Percentiles rank a stretch among this genome's conserved stretches.
Conservation (phyloP, 1,284 basidiomycete genomes). For the Boletellus deceptivus region DNA sequence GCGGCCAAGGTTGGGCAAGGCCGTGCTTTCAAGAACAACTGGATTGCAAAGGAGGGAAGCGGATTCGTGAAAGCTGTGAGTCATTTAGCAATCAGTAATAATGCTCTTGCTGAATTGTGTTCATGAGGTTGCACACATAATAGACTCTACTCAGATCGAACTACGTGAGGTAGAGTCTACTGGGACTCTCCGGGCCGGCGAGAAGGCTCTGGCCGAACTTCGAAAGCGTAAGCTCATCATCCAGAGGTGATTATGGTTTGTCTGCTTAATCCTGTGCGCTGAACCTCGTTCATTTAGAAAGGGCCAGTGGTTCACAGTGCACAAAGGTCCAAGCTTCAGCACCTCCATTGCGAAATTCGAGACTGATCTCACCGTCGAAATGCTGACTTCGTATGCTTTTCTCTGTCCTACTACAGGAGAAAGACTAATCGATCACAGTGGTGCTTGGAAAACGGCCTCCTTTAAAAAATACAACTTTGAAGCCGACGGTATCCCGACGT, state of each 20-base stretch:
- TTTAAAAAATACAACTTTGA: conserved; percentile 99
- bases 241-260: conserved; percentile 53
- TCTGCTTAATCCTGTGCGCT: not conserved
- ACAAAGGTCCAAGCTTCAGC: conserved; percentile 87
- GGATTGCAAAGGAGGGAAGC: conserved; percentile 91
- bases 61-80: conserved; percentile 85
- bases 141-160: conserved; percentile 75
- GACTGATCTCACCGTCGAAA: conserved; percentile 95
- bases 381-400: conserved; percentile 80
- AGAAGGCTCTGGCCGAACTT: conserved; percentile 82
- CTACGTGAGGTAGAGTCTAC: conserved; percentile 74
- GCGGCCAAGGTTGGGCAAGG: conserved; percentile 89
- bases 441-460: conserved; percentile 85
- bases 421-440: conserved; percentile 46
- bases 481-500: conserved; percentile 87
- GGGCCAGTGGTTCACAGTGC: conserved; percentile 90
- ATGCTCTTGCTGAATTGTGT: conserved; percentile 2
- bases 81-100: conserved; percentile 14
- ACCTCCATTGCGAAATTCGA: conserved; percentile 95
- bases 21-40: conserved; percentile 95
- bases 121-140: conserved; percentile 57
- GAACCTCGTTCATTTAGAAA: conserved; percentile 57
- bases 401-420: not conserved
- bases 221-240: conserved; percentile 87
- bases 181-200: conserved; percentile 68